Base-by-base conservation (phyloP, 2,329 filamentous ascomycete genomes). In the Exserohilum rostratum region DNA sequence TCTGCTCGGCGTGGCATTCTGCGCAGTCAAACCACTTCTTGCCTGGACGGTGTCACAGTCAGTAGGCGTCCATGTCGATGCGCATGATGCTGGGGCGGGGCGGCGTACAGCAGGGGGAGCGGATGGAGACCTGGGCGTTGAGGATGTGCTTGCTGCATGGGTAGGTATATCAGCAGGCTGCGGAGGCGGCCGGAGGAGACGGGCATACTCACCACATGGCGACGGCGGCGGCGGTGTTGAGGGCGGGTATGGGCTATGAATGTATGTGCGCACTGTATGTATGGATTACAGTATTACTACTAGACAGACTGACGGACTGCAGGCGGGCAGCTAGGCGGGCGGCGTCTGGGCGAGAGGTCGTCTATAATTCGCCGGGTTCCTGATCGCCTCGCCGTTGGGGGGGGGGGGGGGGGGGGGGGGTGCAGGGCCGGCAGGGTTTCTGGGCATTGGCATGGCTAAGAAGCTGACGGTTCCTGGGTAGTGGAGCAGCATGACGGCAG, bases 1-100 rank as follows among this genome's bases (percentile, higher is more conserved):
- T 89, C 58, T 86, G 82, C 75, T 99, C 95, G 49, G 80, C 79
- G 79, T 99, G 95, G 80, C 95, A 99, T 75, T 97, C 90, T 62
- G 91, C 90, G 78, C 95, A 99, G 81, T 99, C 95, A 80, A 97
- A 99, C 96, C 96, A 99, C 82, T 96, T 97, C 57, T 87, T 85
- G 82, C 91, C 91, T 93, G 68, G 25, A 5, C 4, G 4, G 15
- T 22, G 31, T 47, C 27, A 57, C 35, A 60, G 53, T 57, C 49
- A 39, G 40, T 25, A 44, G 37, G 18, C 25, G n/a, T 15, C 37
- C 7, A 15, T 15, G 40, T 37, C n/a, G 15, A n/a, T 45, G 15
- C 31, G 44, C 22, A 30, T 42, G 3, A 4, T 10, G 7, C 15
- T 30, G 20, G 43, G 56, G 22, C 22, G 22, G 22, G 49, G 44